Conservation (phyloP, 192 early-diverging fungal species). For the Coemansia sp. region DNA sequence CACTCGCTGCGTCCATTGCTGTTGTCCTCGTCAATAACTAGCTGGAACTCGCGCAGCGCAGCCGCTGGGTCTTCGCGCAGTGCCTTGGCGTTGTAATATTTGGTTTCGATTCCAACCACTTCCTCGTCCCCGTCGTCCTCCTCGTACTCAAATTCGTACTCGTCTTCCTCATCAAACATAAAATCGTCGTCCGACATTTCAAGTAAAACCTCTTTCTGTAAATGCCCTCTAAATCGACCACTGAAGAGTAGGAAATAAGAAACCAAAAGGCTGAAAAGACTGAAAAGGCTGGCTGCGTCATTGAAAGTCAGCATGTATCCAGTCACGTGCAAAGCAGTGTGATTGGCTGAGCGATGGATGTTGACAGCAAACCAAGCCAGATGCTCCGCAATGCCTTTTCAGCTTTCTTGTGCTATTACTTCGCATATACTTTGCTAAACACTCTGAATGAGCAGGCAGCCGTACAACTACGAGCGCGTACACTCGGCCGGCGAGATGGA, state of each 20-base stretch:
- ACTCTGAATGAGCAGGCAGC: constrained; percentile 28
- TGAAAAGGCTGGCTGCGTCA: neutral
- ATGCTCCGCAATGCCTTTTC: neutral
- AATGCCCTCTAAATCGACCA: neutral
- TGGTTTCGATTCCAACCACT: constrained; percentile 36
- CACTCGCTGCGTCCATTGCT: constrained; percentile 20
- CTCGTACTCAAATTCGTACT: constrained; percentile 42
- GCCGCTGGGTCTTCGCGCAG: constrained; percentile 30
- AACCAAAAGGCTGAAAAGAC: neutral
- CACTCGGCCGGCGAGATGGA: constrained; percentile 44
- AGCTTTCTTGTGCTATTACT: neutral
- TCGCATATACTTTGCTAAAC: neutral
- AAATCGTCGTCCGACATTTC: constrained; percentile 52
- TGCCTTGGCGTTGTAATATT: constrained; percentile 51
- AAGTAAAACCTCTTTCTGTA: neutral
- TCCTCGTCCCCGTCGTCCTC: constrained; percentile 39
- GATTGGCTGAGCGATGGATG: neutral
- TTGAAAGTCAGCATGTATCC: neutral
- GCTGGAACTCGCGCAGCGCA: constrained; percentile 29
- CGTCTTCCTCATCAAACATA: constrained; percentile 45
- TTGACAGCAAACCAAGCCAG: neutral
- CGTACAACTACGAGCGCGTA: constrained; percentile 44
- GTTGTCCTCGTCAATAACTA: constrained; percentile 19
- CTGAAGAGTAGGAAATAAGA: neutral
- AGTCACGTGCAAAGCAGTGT: neutral